Evolutionary conservation across 2,329 filamentous ascomycete species (phyloP), one percentile per base, ranked within the genome.

Genomic region (Orbilia javanica): DNA sequence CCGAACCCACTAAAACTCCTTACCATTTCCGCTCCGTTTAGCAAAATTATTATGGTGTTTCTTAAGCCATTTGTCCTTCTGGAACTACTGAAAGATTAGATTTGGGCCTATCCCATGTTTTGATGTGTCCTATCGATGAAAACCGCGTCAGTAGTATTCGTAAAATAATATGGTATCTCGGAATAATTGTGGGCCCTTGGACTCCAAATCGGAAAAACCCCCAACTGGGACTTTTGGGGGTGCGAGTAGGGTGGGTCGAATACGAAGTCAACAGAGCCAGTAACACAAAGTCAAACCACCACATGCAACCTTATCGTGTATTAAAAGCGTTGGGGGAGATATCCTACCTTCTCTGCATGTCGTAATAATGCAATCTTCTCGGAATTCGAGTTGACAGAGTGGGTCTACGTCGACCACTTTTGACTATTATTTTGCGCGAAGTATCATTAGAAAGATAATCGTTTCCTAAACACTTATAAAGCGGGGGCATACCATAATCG

Each of bases 281-380:
- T 50, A 46, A 18, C 22, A 34, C 22, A 42, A 22, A 22, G 60
- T 2, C 22, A 20, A 70, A 65, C 11, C 0, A 25, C 53, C 73
- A 67, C 60, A 69, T 39, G 53, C 39, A 48, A 57, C 70, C 46
- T 62, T 64, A 60, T 44, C 25, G 29, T n/a, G 4, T 22, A 1
- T 34, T 31, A 20, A 69, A 74, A 73, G 75, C 69, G 71, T 71
- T 53, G 71, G 63, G 42, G 64, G 44, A 77, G 65, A 74, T 80
- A 81, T 87, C 91, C 84, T 86, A 96, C 95, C 95, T 85, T 91
- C 92, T 83, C 93, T 92, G 85, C 94, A 97, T 80, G 93, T 93
- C 39, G 94, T 97, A 82, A 98, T 90, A 80, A 99, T 97, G 79
- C 92, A 92, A 82, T 97, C 91, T 83, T 97, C 92, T 68, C 95